Evolutionary conservation across 164 flowering plant species (phyloP), one percentile per base, ranked within the genome.

Genomic region (Tinospora cordifolia): DNA sequence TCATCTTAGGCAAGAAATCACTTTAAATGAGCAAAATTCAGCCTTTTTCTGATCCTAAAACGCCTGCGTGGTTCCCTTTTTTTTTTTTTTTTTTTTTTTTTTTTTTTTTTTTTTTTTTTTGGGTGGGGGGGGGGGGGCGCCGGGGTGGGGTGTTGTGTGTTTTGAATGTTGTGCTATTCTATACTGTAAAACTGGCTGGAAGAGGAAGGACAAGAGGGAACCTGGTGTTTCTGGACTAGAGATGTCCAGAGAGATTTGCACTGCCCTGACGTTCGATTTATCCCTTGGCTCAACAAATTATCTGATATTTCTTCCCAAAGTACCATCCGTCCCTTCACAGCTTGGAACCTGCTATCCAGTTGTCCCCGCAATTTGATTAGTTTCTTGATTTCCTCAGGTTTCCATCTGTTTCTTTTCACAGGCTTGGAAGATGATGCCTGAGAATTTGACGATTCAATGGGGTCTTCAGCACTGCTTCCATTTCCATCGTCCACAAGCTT

Each of bases 231-330:
- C 78, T 84, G 92, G 73, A 89, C 80, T 66, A 92, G 80, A 46
- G 98, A 92, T 70, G 98, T 68, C 99, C 99, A 94, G 10, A 85
- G 81, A 69, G 92, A 92, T 86, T 94, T 94, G 84, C 99, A 94
- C 68, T 94, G 97, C 22, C 84, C 93, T 49, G 99, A 83, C 62
- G 87, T 84, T 67, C 97, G 83, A 64, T 71, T 67, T 51, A 88
- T 68, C 38, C 97, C 99, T 25, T 79, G 75, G 59, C 80, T 73
- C 66, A 75, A 69, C 75, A 94, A 65, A 66, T 69, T 83, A 14
- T 75, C 41, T 46, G 97, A 88, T 78, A 94, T 88, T 87, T 92
- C 98, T 80, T 90, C 88, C 99, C 99, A 94, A 30, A 92, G 88
- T 39, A 85, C 90, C 99, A 94, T 94, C 76, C 99, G 81, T 51